Evolutionary conservation across 1,139 yeast genomes (phyloP), one percentile per base, ranked within the genome.

Genomic region (Kazachstania sp.): DNA sequence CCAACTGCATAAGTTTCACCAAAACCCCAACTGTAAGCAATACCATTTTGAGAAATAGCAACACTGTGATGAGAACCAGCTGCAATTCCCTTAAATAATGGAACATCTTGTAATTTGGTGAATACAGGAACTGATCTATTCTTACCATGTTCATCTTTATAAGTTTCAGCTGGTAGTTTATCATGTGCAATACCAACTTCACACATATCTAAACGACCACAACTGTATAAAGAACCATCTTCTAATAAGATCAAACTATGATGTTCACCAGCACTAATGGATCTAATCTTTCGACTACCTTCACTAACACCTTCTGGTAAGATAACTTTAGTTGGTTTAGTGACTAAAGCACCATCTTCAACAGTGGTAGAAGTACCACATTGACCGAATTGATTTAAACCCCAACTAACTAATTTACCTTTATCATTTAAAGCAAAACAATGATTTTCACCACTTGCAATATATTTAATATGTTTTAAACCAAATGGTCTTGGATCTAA

Each of bases 1-100:
- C 99, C 99, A 32, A 92, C 82, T 20, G 95, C 98, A 64, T 86
- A 92, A 0, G 96, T 88, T 55, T 90, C 97, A 43, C 94, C 97
- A 64, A 90, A 92, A 1, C 99, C 99, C 99, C 99, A 92, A 1
- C 97, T 78, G 70, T 82, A 92, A 0, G 81, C 86, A 49, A 85
- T 71, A 5, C 99, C 98, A 56, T 86, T 90, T 34, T 73, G 78
- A 8, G 94, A 80, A 4, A 90, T 75, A 1, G 96, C 97, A 51
- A 92, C 69, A 0, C 95, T 84, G 64, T 92, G 98, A 59, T 92
- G 97, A 0, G 95, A 83, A 0, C 98, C 98, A 43, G 83, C 79
- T 5, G 94, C 84, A 41, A 90, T 72, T 6, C 74, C 65, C 59
- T 79, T 83, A 58, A 84, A 74, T 49, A 71, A 71, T 44, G 86